Base-by-base conservation (phyloP, 1,284 basidiomycete species). In the Pyrrhoderma lamaoense region DNA sequence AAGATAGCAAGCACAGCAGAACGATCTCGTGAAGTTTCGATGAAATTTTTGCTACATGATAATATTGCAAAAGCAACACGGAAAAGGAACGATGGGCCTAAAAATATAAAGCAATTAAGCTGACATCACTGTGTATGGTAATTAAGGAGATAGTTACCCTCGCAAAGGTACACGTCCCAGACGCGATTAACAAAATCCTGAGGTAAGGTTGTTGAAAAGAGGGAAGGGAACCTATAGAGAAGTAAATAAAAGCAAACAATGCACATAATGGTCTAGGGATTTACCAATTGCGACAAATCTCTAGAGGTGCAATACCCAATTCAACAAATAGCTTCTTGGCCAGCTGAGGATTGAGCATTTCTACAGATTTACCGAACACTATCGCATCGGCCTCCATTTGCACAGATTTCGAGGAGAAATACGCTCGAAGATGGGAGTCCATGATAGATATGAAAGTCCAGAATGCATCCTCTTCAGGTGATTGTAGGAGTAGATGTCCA, bases 381-480 rank as follows among this genome's bases (percentile, higher is more conserved):
- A 80, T 73, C 0, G 87, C 77, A 60, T 95, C 91, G 8, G 92
- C 80, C 56, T 90, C 86, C 56, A 95, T 70, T 60, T 89, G 87
- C 7, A 76, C 72, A n/a, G 79, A 73, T 47, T 75, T 79, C 9
- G 74, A 66, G 31, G 84, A 79, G 64, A 90, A 95, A 65, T 93
- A 93, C 2, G 85, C 76, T 23, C 87, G 83, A 5, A 93, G 71
- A 54, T 87, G 79, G 4, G 80, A 76, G 56, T 89, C 85, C 87
- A 90, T 90, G 56, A 89, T 68, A 1, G 85, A 86, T 8, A 90
- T 76, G 60, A 96, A 86, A 2, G 90, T 91, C 91, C 90, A 96
- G 64, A 97, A 97, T 0, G 90, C 88, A 57, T 95, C 90, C 65
- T 96, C 92, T 55, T 93, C 88, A 0, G 87, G 89, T 1, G 89